Percentiles rank a stretch among this genome's conserved stretches.
Evolutionary conservation across 1,284 basidiomycete species (phyloP).

Genomic region (Melampsora americana): DNA sequence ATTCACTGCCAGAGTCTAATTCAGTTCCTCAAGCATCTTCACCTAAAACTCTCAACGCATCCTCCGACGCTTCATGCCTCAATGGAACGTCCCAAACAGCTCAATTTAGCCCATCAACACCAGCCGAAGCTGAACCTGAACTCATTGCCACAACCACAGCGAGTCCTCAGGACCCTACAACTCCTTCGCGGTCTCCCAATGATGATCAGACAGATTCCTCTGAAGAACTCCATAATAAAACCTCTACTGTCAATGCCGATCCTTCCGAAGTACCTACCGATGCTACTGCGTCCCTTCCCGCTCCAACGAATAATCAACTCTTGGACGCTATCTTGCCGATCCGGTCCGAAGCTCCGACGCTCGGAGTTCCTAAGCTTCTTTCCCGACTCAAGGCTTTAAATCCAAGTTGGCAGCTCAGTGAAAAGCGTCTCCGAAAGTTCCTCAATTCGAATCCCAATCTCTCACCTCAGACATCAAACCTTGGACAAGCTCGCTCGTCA

Average conservation of each 20-base stretch:
- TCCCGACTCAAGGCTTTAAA: constrained; percentile 32
- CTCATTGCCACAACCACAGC: not conserved
- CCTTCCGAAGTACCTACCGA: not conserved
- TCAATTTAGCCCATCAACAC: not conserved
- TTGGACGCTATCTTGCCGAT: constrained; percentile 27
- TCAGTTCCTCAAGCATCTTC: no score
- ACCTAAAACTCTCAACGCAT: no score
- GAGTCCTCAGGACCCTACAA: not conserved
- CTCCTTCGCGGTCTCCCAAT: constrained; percentile 2
- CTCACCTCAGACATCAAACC: constrained; percentile 11
- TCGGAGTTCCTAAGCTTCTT: constrained; percentile 38
- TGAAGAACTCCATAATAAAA: constrained; percentile 1
- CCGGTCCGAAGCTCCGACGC: constrained; percentile 19
- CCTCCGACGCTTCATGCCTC: not conserved
- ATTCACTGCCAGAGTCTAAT: no score
- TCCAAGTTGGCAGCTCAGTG: constrained; percentile 40
- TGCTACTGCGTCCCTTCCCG: not conserved
- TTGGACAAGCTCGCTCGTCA: not conserved
- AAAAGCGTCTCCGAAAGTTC: constrained; percentile 41
- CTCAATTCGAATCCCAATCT: constrained; percentile 30
- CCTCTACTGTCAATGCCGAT: not conserved
- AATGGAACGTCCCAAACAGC: not conserved
- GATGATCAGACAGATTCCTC: constrained; percentile 1
- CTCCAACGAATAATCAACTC: constrained; percentile 22
- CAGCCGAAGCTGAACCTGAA: not conserved